Evolutionary conservation across 352 stramenopile genomes (phyloP).

Genomic region (Pythium periplocum): DNA sequence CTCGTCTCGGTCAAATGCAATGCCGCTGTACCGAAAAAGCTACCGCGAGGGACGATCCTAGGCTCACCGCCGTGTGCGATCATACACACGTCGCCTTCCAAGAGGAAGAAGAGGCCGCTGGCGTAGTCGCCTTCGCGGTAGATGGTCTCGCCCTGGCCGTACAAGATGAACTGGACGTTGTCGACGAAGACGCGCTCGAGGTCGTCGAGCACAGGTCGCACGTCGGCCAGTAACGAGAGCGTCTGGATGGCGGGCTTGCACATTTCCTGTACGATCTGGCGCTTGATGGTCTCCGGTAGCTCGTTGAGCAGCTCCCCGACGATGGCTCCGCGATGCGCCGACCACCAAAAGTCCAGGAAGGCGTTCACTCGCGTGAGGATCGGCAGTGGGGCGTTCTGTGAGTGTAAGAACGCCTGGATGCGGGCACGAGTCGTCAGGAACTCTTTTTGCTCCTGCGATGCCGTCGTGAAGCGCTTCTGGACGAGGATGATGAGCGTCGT

Average conservation of each 20-base stretch:
- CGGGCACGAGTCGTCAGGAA: slow-evolving; percentile 45
- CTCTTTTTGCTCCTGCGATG: slow-evolving; percentile 53
- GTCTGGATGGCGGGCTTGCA: slow-evolving; percentile 42
- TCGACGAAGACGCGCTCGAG: slow-evolving; percentile 45
- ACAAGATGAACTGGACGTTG: slow-evolving; percentile 46
- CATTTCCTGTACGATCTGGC: slow-evolving; percentile 44
- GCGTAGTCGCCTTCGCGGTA: slow-evolving; percentile 58
- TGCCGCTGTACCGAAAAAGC: slow-evolving; percentile 47
- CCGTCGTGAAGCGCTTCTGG: slow-evolving; percentile 42
- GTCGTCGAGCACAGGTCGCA: slow-evolving; percentile 26
- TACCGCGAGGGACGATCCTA: slow-evolving; percentile 30
- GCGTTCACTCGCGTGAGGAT: slow-evolving; percentile 50
- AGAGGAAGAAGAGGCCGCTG: slow-evolving; percentile 49
- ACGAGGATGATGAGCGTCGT: slow-evolving; percentile 39
- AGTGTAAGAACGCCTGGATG: slow-evolving; percentile 49
- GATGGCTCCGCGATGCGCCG: slow-evolving; percentile 43
- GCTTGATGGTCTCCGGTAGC: slow-evolving; percentile 46
- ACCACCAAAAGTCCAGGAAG: slow-evolving; percentile 74
- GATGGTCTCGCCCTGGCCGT: slow-evolving; percentile 58
- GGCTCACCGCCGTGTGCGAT: slow-evolving; percentile 27
- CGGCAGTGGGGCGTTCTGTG: slow-evolving; percentile 28
- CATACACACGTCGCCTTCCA: slow-evolving; percentile 50
- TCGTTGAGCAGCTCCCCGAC: slow-evolving; percentile 41
- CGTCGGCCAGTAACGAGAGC: slow-evolving; percentile 28
- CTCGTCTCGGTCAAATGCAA: slow-evolving; percentile 44